Percentiles rank a stretch among this genome's conserved stretches.
phyloP scores from a whole-genome alignment of 768 basidiomycete genomes.

The Panaeolus cyanescens region DNA sequence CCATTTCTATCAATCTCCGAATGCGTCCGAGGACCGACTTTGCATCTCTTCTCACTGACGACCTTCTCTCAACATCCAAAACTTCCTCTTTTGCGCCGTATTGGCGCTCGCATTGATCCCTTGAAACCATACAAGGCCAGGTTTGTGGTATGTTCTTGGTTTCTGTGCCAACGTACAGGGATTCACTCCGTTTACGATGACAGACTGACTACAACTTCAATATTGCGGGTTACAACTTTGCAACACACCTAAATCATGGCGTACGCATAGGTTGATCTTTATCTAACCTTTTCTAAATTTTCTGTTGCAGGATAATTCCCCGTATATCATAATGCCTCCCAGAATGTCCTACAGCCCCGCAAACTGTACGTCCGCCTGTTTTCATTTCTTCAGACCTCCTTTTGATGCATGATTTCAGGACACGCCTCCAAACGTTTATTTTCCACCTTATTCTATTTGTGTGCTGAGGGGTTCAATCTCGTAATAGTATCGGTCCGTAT shows the following conservation, averaged over 20 bases:
- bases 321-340: constrained; percentile 52
- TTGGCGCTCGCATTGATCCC: too few relatives aligned
- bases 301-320: constrained; percentile 55
- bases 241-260: constrained; percentile 62
- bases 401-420: too few relatives aligned
- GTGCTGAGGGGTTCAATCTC: too few relatives aligned
- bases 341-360: constrained; percentile 55
- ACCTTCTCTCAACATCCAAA: too few relatives aligned
- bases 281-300: not conserved
- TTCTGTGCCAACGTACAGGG: not conserved
- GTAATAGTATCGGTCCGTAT: constrained; percentile 41
- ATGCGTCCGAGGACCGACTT: too few relatives aligned
- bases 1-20: too few relatives aligned
- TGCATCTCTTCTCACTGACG: too few relatives aligned
- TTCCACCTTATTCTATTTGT: constrained; percentile 28
- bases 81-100: too few relatives aligned
- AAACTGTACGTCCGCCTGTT: constrained; percentile 43
- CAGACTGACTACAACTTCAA: constrained; percentile 73
- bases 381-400: not conserved
- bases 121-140: constrained; percentile 44
- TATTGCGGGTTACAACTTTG: constrained; percentile 54
- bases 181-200: not conserved
- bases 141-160: constrained; percentile 41
- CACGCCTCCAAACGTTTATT: constrained; percentile 27
- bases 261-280: constrained; percentile 29